phyloP scores from a whole-genome alignment of 129 eudicot genomes.

The Sambucus nigra region DNA sequence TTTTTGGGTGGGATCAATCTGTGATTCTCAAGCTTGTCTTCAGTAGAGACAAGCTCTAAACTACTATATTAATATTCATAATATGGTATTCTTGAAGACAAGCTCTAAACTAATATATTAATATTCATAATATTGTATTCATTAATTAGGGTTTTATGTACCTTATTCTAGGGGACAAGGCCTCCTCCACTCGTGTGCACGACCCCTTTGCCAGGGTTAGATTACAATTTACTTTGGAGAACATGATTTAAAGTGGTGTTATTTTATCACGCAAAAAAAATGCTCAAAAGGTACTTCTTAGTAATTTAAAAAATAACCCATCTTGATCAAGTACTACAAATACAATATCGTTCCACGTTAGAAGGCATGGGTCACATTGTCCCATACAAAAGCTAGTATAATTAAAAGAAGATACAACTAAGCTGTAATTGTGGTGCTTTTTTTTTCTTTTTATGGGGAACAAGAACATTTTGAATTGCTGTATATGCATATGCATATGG shows the following conservation, averaged over 20 bases:
- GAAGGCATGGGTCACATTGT: slow-evolving; percentile 21
- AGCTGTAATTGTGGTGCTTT: not conserved
- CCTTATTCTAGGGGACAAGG: not conserved
- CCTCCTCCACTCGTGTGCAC: slow-evolving; percentile 22
- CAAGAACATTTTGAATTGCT: slow-evolving; percentile 1
- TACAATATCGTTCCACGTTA: slow-evolving; percentile 11
- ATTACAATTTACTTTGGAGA: not conserved
- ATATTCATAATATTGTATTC: not conserved
- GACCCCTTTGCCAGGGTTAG: not conserved
- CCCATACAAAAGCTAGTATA: slow-evolving; percentile 8
- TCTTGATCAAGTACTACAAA: slow-evolving; percentile 2
- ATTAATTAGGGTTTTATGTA: not conserved
- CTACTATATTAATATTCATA: not conserved
- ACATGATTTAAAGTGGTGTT: slow-evolving; percentile 7
- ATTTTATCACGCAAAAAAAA: not conserved
- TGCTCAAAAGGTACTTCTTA: not conserved
- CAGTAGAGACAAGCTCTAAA: slow-evolving; percentile 2
- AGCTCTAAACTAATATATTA: not conserved
- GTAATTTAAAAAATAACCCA: not conserved
- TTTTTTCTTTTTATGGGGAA: slow-evolving; percentile 16
- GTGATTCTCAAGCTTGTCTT: slow-evolving; percentile 7
- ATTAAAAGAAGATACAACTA: not conserved
- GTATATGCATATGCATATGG: too few relatives aligned
- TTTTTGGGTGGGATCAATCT: not conserved
- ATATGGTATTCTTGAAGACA: not conserved